Percentiles rank a stretch among this genome's conserved stretches.
phyloP scores from a whole-genome alignment of 169 alveolate species.

The Eimeria praecox region DNA sequence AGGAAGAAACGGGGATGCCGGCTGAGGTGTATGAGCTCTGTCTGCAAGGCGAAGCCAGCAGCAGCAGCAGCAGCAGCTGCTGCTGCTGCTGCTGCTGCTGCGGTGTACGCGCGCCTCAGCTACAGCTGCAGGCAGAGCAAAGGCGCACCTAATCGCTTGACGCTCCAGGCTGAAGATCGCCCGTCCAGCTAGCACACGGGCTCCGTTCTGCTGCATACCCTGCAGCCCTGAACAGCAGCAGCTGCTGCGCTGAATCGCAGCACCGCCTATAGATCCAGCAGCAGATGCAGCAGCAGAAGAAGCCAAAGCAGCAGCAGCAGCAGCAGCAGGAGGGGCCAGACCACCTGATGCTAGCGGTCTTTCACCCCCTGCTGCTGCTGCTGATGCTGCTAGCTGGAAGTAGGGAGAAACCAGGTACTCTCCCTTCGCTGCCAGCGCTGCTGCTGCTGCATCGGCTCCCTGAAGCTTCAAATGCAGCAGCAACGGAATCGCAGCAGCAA shows the following conservation, averaged over 20 bases:
- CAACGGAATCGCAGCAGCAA: constrained; percentile 20
- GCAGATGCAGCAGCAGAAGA: neutral
- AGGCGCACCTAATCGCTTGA: constrained; percentile 41
- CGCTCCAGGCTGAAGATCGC: constrained; percentile 28
- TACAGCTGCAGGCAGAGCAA: neutral
- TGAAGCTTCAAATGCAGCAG: constrained; percentile 64
- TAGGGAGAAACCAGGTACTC: constrained; percentile 14
- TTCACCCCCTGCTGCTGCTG: constrained; percentile 40
- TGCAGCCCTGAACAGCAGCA: constrained; percentile 20
- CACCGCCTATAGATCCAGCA: neutral
- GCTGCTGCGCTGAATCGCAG: neutral
- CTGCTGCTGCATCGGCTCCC: constrained; percentile 55
- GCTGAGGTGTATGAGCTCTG: neutral
- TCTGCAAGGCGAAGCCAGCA: neutral
- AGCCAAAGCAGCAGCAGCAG: neutral
- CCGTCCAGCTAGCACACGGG: neutral
- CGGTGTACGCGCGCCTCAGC: neutral
- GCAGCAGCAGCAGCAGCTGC: neutral
- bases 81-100: neutral
- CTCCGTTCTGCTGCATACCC: neutral
- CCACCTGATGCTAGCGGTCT: neutral
- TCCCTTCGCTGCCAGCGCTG: constrained; percentile 50
- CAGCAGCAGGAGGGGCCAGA: neutral
- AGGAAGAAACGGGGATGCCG: neutral
- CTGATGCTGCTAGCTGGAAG: constrained; percentile 63